These are phyloP conservation scores for Pichia cephalocereana DNA, from an alignment of 805 yeast species.

Conservation along the genomic window DNA sequence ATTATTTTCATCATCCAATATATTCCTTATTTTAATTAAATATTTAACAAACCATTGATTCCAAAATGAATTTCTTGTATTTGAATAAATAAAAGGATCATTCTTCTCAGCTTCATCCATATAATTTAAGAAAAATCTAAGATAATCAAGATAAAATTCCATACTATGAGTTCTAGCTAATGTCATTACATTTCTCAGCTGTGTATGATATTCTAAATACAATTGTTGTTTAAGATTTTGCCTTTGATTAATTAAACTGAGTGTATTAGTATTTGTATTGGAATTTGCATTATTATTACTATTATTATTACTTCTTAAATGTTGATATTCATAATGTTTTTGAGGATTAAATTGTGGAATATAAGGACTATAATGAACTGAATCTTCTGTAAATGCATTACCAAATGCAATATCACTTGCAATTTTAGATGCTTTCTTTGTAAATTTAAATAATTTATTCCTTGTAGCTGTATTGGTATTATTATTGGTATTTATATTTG, in stretches of 20 bases:
- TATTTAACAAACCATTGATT: slow-evolving; percentile 20
- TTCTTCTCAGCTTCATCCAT: slow-evolving; percentile 25
- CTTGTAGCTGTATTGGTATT: not conserved
- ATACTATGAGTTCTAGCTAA: slow-evolving; percentile 14
- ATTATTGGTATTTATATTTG: not conserved
- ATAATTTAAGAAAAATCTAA: slow-evolving; percentile 23
- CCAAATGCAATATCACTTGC: slow-evolving; percentile 28
- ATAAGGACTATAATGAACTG: not conserved
- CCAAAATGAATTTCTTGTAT: slow-evolving; percentile 25
- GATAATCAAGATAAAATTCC: slow-evolving; percentile 21
- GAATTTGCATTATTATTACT: not conserved
- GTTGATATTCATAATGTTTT: not conserved
- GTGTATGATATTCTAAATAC: slow-evolving; percentile 6
- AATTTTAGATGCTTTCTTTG: slow-evolving; percentile 21
- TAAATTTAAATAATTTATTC: slow-evolving; percentile 13
- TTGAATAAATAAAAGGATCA: slow-evolving; percentile 25
- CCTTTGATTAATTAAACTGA: not conserved
- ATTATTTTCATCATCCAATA: not conserved
- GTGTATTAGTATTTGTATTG: too few relatives aligned
- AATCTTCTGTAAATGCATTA: slow-evolving; percentile 5
- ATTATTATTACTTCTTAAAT: not conserved
- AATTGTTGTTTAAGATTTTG: not conserved
- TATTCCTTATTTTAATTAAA: slow-evolving; percentile 12
- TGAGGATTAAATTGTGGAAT: not conserved
- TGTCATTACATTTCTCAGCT: slow-evolving; percentile 10